Base-by-base conservation (phyloP, 78 protist genomes). In the Acrasis kona region DNA sequence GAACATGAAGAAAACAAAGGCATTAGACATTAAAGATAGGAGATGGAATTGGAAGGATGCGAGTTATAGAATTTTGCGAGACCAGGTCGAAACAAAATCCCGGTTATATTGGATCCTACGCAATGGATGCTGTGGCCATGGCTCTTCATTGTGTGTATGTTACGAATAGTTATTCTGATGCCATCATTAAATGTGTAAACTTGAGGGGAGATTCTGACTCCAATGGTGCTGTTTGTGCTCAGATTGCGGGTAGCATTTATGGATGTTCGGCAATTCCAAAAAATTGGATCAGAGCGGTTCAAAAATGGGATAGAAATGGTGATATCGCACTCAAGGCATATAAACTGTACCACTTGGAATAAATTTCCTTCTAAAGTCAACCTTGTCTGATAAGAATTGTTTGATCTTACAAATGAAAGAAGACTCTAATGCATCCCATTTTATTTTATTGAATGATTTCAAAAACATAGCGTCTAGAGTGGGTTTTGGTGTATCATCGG, bases 71-170 rank as follows among this genome's bases (percentile, higher is more conserved):
- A 12, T 79, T 10, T 78, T 3, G 72, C 8, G 70, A 64, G 2
- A 10, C 5, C n/a, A 9, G 83, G 4, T 5, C 83, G 27, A 3
- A 29, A 7, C 30, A 40, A 36, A 76, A 79, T 50, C 83, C 83
- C 5, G 82, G 81, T 9, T 79, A 79, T 34, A 76, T 79, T 2
- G 83, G 83, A 2, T 73, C 77, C 57, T 79, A 79, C 67, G 83
- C 83, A 40, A 79, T 79, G 83, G 83, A 79, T 30, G 77, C 75
- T 9, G 2, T 79, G 83, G 2, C 66, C 9, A 79, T 79, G 83
- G 75, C 83, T 10, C 77, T 79, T 30, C 83, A 79, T 70, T 78
- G 83, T 50, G 79, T 75, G n/a, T 79, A 34, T 40, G 2, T 37
- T 38, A 74, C 81, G 31, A 34, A 34, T 10, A 39, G 39, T 7